These are phyloP conservation scores for Tetrahymena elliotti DNA, from an alignment of 73 alveolate genomes.

Conservation along the genomic window DNA sequence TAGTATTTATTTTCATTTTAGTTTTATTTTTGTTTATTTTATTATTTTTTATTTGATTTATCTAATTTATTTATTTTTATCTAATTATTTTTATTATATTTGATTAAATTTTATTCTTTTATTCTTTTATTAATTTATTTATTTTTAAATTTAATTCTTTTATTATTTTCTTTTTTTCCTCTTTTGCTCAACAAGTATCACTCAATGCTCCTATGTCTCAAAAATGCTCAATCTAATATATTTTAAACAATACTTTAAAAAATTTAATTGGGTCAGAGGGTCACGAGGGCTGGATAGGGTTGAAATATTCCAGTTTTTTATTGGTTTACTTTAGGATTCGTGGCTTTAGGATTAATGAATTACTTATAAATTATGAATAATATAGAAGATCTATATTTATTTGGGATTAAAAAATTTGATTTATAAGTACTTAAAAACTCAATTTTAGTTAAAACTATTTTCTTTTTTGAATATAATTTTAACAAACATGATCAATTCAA, in stretches of 20 bases:
- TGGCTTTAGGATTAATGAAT: background rate
- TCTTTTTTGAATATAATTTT: background rate
- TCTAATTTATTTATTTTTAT: background rate
- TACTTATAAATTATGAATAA: background rate
- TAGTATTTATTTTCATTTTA: too few relatives aligned
- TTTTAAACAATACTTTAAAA: background rate
- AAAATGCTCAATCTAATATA: background rate
- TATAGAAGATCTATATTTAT: background rate
- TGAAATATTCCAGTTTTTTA: background rate
- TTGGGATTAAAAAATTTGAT: background rate
- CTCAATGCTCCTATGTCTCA: background rate
- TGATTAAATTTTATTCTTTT: background rate
- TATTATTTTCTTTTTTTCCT: background rate
- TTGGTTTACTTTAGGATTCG: background rate
- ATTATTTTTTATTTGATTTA: background rate
- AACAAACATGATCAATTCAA: background rate
- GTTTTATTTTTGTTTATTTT: background rate
- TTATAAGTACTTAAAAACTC: background rate
- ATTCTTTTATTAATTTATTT: background rate
- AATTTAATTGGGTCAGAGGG: background rate
- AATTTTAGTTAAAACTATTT: background rate
- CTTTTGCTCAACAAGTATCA: background rate
- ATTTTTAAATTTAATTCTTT: background rate
- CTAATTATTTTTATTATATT: background rate
- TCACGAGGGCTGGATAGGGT: background rate